Evolutionary conservation across 257 asterid species (phyloP).

Genomic region (Plantago elongata): DNA sequence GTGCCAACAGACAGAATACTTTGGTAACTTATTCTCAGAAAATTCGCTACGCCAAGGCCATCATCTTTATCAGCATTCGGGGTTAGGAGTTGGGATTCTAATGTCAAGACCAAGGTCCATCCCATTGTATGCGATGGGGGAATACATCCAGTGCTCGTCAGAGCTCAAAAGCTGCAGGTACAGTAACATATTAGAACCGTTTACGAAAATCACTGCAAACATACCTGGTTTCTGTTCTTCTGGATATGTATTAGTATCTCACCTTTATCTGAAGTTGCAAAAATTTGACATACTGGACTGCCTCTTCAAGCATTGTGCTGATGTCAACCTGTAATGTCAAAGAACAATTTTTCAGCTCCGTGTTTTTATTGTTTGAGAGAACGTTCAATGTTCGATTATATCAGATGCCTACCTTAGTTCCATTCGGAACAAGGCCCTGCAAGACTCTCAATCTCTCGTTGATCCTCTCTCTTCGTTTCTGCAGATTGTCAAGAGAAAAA

Average conservation of each 20-base stretch:
- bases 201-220: background rate
- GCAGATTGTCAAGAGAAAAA: background rate
- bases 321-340: slow-evolving; percentile 40
- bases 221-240: no score
- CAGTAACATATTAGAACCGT: no score
- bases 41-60: slow-evolving; percentile 12
- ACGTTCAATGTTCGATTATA: no score
- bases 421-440: slow-evolving; percentile 54
- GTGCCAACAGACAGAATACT: background rate
- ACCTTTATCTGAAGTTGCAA: slow-evolving; percentile 60
- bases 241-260: background rate
- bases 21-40: slow-evolving; percentile 24
- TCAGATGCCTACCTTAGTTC: slow-evolving; percentile 37
- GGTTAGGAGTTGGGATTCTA: slow-evolving; percentile 22
- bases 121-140: slow-evolving; percentile 66
- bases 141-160: slow-evolving; percentile 63
- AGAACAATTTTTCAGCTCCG: slow-evolving; percentile 4
- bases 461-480: slow-evolving; percentile 55
- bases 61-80: slow-evolving; percentile 18
- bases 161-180: slow-evolving; percentile 57
- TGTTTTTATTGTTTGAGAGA: background rate
- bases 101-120: slow-evolving; percentile 53
- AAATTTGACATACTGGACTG: slow-evolving; percentile 49
- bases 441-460: slow-evolving; percentile 44
- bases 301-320: slow-evolving; percentile 64